These are phyloP conservation scores for Cladosporium sp. DNA, from an alignment of 2,329 filamentous ascomycete species.

Conservation along the genomic window DNA sequence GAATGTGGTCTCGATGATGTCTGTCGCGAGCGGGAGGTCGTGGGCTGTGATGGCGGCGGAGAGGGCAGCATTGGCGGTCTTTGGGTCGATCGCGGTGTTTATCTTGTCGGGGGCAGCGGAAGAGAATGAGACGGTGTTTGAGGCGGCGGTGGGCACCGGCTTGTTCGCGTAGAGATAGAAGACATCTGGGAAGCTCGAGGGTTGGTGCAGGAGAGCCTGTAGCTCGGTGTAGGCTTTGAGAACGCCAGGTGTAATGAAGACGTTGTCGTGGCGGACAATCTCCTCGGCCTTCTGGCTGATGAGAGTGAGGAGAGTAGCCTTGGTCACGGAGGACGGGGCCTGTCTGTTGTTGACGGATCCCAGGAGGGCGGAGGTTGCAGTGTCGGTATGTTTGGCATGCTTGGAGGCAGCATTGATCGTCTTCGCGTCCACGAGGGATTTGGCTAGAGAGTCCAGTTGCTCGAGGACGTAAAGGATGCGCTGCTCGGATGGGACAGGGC, in stretches of 20 bases:
- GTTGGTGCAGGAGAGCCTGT: constrained; percentile 70
- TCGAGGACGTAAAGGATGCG: constrained; percentile 36
- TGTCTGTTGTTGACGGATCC: constrained; percentile 44
- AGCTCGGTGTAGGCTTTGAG: constrained; percentile 74
- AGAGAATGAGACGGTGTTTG: constrained; percentile 53
- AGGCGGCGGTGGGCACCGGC: constrained; percentile 63
- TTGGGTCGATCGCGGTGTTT: constrained; percentile 66
- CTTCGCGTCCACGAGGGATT: constrained; percentile 27
- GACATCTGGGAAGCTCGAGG: constrained; percentile 75
- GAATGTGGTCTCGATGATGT: constrained; percentile 71
- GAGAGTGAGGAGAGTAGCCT: constrained; percentile 40
- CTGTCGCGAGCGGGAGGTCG: constrained; percentile 75
- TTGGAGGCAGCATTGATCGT: constrained; percentile 12
- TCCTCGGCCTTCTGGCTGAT: constrained; percentile 63
- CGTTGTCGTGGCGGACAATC: constrained; percentile 70
- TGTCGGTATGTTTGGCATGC: constrained; percentile 27
- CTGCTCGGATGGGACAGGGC: constrained; percentile 31
- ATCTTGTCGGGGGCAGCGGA: constrained; percentile 64
- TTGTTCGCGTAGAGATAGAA: constrained; percentile 84
- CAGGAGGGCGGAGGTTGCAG: constrained; percentile 58
- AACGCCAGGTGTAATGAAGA: constrained; percentile 75
- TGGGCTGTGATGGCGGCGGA: constrained; percentile 76
- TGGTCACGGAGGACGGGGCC: constrained; percentile 36
- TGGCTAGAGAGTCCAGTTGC: constrained; percentile 32
- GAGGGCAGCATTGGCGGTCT: constrained; percentile 71